These are phyloP conservation scores for Chimonanthus praecox DNA, from an alignment of 164 flowering plant genomes.

Conservation along the genomic window DNA sequence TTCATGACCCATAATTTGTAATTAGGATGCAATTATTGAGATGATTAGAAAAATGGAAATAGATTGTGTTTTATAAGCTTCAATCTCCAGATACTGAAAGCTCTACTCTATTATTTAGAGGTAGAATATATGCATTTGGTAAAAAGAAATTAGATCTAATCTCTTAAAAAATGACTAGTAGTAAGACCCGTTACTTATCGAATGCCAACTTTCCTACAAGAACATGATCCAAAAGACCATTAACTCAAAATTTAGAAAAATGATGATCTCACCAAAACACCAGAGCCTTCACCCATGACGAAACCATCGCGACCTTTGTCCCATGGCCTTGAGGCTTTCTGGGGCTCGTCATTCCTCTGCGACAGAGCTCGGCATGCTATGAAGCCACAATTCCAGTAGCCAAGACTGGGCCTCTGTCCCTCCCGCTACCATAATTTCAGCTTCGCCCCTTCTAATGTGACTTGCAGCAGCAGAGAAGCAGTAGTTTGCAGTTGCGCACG, in stretches of 20 bases:
- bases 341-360: slow-evolving; percentile 29
- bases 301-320: slow-evolving; percentile 39
- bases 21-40: background rate
- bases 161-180: too few species aligned
- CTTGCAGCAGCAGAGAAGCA: slow-evolving; percentile 73
- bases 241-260: background rate
- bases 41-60: too few species aligned
- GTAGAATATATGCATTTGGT: too few species aligned
- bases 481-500: slow-evolving; percentile 77
- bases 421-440: slow-evolving; percentile 20
- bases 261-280: slow-evolving; percentile 48
- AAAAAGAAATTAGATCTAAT: background rate
- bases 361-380: slow-evolving; percentile 76
- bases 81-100: too few species aligned
- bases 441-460: slow-evolving; percentile 41
- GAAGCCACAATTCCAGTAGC: slow-evolving; percentile 40
- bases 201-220: too few species aligned
- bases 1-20: slow-evolving; percentile 1
- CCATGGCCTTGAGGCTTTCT: slow-evolving; percentile 24
- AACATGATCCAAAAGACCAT: too few species aligned
- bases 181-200: too few species aligned
- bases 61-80: too few species aligned
- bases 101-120: too few species aligned
- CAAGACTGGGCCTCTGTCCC: slow-evolving; percentile 21
- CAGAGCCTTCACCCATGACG: slow-evolving; percentile 78